Conservation (phyloP, 371 early-diverging fungal genomes). For the Mortierella polycephala region DNA sequence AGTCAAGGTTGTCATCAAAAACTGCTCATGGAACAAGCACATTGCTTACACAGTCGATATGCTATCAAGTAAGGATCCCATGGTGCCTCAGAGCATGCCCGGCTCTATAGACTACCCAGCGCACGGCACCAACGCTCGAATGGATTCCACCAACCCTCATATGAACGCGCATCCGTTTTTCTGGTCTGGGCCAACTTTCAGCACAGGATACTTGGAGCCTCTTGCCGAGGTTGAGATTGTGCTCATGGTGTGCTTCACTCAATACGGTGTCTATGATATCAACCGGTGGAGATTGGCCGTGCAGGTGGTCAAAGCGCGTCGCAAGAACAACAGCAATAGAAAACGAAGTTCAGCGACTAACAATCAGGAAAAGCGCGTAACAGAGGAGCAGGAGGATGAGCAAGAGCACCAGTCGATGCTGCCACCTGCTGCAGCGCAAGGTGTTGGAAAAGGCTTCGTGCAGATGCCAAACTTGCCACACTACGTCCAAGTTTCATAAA, state of each 20-base stretch:
- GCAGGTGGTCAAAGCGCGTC: constrained; percentile 48
- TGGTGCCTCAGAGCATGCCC: constrained; percentile 30
- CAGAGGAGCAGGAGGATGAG: constrained; percentile 10
- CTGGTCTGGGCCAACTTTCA: constrained; percentile 72
- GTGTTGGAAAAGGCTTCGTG: constrained; percentile 50
- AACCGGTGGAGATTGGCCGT: constrained; percentile 77
- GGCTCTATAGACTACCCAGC: constrained; percentile 21
- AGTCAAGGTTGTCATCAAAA: constrained; percentile 61
- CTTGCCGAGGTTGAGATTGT: constrained; percentile 59
- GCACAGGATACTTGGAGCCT: constrained; percentile 64
- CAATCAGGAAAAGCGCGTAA: neutral
- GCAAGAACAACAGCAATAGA: constrained; percentile 14
- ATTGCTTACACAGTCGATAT: constrained; percentile 66
- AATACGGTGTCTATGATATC: constrained; percentile 76
- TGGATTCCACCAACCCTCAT: constrained; percentile 49
- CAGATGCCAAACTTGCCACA: constrained; percentile 54
- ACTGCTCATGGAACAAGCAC: constrained; percentile 74
- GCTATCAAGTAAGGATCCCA: constrained; percentile 58
- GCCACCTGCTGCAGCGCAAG: constrained; percentile 17
- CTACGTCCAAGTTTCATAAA: constrained; percentile 42
- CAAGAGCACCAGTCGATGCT: constrained; percentile 14
- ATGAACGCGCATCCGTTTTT: constrained; percentile 61
- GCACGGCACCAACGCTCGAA: constrained; percentile 8
- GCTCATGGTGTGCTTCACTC: constrained; percentile 65
- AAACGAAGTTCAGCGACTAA: neutral